Evolutionary conservation across 352 stramenopile species (phyloP), one percentile per base, ranked within the genome.

Genomic region (Paralagenidium karlingii): DNA sequence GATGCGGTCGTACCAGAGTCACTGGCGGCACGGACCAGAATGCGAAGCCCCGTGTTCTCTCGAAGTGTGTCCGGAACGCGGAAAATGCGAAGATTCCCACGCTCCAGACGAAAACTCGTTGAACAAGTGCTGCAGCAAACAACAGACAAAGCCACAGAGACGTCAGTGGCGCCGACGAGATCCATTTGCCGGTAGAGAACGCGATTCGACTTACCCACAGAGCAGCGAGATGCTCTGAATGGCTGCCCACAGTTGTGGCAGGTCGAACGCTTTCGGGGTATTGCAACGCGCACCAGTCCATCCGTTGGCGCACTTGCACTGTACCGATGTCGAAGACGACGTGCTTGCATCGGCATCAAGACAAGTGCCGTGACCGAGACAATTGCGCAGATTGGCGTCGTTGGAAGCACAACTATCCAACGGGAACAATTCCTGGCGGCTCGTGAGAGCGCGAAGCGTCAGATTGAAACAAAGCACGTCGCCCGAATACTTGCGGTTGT

Each of bases 251-350:
- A 88, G 55, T 24, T 82, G 51, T 5, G 53, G 55, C 3, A 77
- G 34, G 3, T 76, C 61, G 27, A 90, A 77, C 1, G 63, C 50
- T 29, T 36, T 59, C 3, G 70, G 70, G 20, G 63, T 75, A 16
- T 78, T 75, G 51, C 70, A 87, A 3, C 49, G 60, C 24, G 84
- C 12, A 0, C 74, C 74, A 0, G 48, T 65, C 73, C 73, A 90
- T 0, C 70, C 74, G 0, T 60, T 56, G n/a, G 47, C 33, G 45
- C 74, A 90, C 32, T 63, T 51, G 30, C 77, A 90, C 5, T 39
- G 47, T 6, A 62, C 55, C 1, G 47, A 27, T 3, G 40, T 46
- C 8, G 43, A 24, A 1, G n/a, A 18, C 24, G 30, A 37, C 4
- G 19, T 21, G 10, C n/a, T 27, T 1, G 19, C 22, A 16, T 49